phyloP scores from a whole-genome alignment of 228 moss, liverwort and hornwort species.

The Sphagnum magellanicum region DNA sequence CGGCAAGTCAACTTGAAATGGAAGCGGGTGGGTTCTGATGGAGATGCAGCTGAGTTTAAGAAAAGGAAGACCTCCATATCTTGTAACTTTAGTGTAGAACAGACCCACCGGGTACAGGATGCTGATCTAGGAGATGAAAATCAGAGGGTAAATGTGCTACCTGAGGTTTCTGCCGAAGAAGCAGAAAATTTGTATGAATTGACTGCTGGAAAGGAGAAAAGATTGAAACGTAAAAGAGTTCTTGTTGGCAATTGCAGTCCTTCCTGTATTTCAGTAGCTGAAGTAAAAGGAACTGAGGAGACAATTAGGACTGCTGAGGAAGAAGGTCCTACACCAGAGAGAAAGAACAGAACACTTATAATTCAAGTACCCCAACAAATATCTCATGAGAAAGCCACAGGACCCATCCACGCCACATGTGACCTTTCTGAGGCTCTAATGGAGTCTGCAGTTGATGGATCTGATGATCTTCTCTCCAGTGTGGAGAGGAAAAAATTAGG shows the following conservation, averaged over 20 bases:
- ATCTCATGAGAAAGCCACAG: slow-evolving; percentile 63
- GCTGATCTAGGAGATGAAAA: too few species aligned
- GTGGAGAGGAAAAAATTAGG: background rate
- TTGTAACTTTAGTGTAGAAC: slow-evolving; percentile 24
- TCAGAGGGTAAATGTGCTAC: slow-evolving; percentile 4
- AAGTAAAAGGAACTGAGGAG: slow-evolving; percentile 18
- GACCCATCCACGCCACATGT: slow-evolving; percentile 46
- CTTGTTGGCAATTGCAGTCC: slow-evolving; percentile 22
- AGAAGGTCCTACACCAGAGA: slow-evolving; percentile 19
- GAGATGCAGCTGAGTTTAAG: slow-evolving; percentile 38
- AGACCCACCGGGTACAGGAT: slow-evolving; percentile 11
- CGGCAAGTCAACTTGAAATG: slow-evolving; percentile 54
- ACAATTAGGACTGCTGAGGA: slow-evolving; percentile 14
- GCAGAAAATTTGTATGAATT: slow-evolving; percentile 7
- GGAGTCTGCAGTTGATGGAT: slow-evolving; percentile 10
- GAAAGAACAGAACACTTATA: slow-evolving; percentile 35
- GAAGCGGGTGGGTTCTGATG: slow-evolving; percentile 57
- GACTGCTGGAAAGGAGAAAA: slow-evolving; percentile 21
- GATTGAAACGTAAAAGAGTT: slow-evolving; percentile 38
- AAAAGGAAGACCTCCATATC: slow-evolving; percentile 24
- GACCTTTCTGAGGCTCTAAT: background rate
- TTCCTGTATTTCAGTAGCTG: slow-evolving; percentile 17
- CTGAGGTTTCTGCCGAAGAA: too few species aligned
- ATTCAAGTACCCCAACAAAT: slow-evolving; percentile 65
- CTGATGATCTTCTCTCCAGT: slow-evolving; percentile 9